Evolutionary conservation across 2,329 filamentous ascomycete genomes (phyloP).

Genomic region (Xylariaceae sp.): DNA sequence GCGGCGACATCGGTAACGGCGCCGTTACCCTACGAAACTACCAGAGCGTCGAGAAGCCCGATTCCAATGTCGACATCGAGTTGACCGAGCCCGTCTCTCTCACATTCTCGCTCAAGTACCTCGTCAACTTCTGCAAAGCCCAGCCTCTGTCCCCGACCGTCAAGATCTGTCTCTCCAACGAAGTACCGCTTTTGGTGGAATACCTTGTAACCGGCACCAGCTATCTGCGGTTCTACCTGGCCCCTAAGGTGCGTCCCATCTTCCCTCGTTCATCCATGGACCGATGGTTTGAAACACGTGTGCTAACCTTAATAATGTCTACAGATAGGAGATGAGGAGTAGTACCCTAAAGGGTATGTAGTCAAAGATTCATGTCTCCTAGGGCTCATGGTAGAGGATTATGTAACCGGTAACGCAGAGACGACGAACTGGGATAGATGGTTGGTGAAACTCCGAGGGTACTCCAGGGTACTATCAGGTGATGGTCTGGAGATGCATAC

Average conservation of each 20-base stretch:
- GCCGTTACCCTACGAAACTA: constrained; percentile 87
- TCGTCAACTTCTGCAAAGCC: constrained; percentile 99
- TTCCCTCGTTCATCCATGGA: background rate
- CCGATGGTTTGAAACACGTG: background rate
- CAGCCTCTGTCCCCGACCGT: constrained; percentile 76
- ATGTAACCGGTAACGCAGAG: no score
- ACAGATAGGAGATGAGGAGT: constrained; percentile 69
- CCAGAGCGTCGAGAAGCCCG: constrained; percentile 83
- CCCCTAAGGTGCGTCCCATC: constrained; percentile 75
- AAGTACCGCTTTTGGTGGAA: constrained; percentile 94
- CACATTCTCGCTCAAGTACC: constrained; percentile 98
- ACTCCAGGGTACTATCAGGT: no score
- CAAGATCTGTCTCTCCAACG: constrained; percentile 90
- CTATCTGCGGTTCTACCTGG: constrained; percentile 94
- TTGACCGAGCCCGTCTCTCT: constrained; percentile 88
- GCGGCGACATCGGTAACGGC: constrained; percentile 93
- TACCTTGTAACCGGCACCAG: constrained; percentile 78
- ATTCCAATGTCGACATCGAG: constrained; percentile 81
- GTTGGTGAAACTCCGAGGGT: no score
- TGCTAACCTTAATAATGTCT: constrained; percentile 31
- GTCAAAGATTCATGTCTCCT: constrained; percentile 15
- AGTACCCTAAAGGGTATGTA: constrained; percentile 20
- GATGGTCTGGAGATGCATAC: no score
- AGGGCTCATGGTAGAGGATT: background rate
- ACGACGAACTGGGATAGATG: no score